phyloP scores from a whole-genome alignment of 2,329 filamentous ascomycete genomes.

The Diplocarpon rosae region DNA sequence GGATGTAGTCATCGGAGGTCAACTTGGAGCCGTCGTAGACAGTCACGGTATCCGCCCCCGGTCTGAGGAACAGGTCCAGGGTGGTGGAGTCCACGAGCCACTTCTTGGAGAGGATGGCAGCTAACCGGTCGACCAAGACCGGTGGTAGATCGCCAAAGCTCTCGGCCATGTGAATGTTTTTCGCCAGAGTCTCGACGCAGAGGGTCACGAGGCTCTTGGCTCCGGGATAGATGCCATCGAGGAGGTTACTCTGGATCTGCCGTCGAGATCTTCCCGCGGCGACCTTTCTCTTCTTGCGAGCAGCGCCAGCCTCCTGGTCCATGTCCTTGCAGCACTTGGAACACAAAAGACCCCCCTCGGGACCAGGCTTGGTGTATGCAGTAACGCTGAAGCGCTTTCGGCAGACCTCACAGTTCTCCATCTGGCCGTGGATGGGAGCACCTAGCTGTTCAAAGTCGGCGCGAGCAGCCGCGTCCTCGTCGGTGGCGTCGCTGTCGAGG shows the following conservation, averaged over 20 bases:
- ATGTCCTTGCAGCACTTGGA: slow-evolving; percentile 67
- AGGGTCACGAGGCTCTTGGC: slow-evolving; percentile 57
- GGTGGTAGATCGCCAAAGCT: slow-evolving; percentile 49
- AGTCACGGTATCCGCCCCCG: slow-evolving; percentile 37
- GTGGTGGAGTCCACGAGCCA: slow-evolving; percentile 44
- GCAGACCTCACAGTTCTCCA: slow-evolving; percentile 80
- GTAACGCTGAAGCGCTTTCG: slow-evolving; percentile 87
- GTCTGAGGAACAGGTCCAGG: slow-evolving; percentile 45
- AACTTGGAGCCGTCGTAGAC: slow-evolving; percentile 55
- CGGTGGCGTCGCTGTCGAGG: slow-evolving; percentile 31
- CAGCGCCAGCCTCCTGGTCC: slow-evolving; percentile 51
- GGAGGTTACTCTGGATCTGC: slow-evolving; percentile 69
- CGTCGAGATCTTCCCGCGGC: slow-evolving; percentile 47
- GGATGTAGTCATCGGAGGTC: slow-evolving; percentile 62
- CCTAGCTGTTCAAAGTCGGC: slow-evolving; percentile 37
- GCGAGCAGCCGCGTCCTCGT: slow-evolving; percentile 39
- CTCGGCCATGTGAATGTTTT: slow-evolving; percentile 51
- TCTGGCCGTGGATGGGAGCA: slow-evolving; percentile 49
- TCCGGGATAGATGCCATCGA: slow-evolving; percentile 62
- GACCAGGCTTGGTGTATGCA: slow-evolving; percentile 71
- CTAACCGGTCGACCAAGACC: slow-evolving; percentile 45
- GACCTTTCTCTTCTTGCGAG: slow-evolving; percentile 45
- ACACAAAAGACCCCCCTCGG: slow-evolving; percentile 79
- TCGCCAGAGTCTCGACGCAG: slow-evolving; percentile 51
- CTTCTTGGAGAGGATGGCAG: slow-evolving; percentile 48